A percentile compares a stretch with the other conserved stretches of the same genome.
Evolutionary conservation across 768 basidiomycete genomes (phyloP).

Genomic region (Porpolomopsis calyptriformis): DNA sequence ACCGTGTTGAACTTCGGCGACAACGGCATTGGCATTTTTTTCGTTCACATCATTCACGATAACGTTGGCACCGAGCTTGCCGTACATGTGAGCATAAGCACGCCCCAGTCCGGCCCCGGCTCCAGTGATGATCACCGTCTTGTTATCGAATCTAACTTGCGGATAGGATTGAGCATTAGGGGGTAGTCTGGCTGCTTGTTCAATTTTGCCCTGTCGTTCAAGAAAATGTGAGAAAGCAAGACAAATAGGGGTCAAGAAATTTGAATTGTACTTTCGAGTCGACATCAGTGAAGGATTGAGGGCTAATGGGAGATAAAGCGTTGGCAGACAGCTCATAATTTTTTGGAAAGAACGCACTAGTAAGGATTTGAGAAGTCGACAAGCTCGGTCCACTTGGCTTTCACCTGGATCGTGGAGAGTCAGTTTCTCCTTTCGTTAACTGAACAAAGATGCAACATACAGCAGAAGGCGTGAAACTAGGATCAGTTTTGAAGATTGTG

Average conservation of each 20-base stretch:
- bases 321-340: not conserved
- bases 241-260: not conserved
- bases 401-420: constrained; percentile 40
- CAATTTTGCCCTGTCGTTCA: constrained; percentile 39
- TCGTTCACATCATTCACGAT: constrained; percentile 92
- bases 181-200: constrained; percentile 50
- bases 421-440: not conserved
- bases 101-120: constrained; percentile 93
- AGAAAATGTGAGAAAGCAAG: not conserved
- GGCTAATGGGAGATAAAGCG: constrained; percentile 33
- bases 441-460: constrained; percentile 31
- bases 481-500: constrained; percentile 80
- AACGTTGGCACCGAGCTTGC: constrained; percentile 87
- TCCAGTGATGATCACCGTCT: constrained; percentile 91
- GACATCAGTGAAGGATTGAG: constrained; percentile 50
- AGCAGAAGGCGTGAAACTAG: constrained; percentile 87
- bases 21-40: constrained; percentile 74
- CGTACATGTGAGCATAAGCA: constrained; percentile 86
- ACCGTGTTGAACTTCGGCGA: constrained; percentile 80
- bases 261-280: constrained; percentile 38
- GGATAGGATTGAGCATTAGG: constrained; percentile 61
- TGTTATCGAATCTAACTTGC: constrained; percentile 71
- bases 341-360: constrained; percentile 39
- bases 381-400: constrained; percentile 72
- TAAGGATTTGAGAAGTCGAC: constrained; percentile 65